A percentile compares a stretch with the other conserved stretches of the same genome.
These are phyloP conservation scores for Anisogramma anomala DNA, from an alignment of 2,329 filamentous ascomycete species.

Conservation along the genomic window DNA sequence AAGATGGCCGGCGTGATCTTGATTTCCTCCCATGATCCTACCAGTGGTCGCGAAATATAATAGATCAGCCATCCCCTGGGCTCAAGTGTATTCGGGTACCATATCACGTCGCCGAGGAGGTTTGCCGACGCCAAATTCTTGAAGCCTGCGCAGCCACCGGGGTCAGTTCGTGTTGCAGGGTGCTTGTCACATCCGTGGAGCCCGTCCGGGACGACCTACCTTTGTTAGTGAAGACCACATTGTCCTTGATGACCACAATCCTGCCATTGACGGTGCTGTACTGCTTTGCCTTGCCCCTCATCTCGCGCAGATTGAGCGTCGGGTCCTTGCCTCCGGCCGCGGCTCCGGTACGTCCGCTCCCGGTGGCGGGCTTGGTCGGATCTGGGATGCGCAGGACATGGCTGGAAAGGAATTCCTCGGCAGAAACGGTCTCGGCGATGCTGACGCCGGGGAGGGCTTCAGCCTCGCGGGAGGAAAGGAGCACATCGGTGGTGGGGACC, in stretches of 20 bases:
- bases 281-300: constrained; percentile 84
- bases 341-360: constrained; percentile 26
- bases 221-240: constrained; percentile 90
- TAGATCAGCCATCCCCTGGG: constrained; percentile 92
- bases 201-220: constrained; percentile 39
- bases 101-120: constrained; percentile 70
- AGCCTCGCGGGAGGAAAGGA: constrained; percentile 76
- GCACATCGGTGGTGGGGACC: constrained; percentile 83
- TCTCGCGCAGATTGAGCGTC: constrained; percentile 63
- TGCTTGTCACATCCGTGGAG: not conserved
- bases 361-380: constrained; percentile 36
- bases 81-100: constrained; percentile 81
- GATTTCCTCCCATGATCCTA: constrained; percentile 70
- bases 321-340: constrained; percentile 37
- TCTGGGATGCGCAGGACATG: constrained; percentile 81
- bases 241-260: constrained; percentile 89
- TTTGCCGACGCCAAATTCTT: constrained; percentile 84
- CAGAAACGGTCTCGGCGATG: constrained; percentile 70
- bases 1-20: constrained; percentile 57
- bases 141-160: constrained; percentile 53
- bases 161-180: not conserved
- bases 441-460: constrained; percentile 56
- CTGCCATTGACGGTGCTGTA: constrained; percentile 86
- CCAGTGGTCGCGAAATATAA: constrained; percentile 81
- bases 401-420: constrained; percentile 91